Percentiles rank a stretch among this genome's conserved stretches.
These are phyloP conservation scores for Favolaschia claudopus DNA, from an alignment of 768 basidiomycete genomes.

Conservation along the genomic window DNA sequence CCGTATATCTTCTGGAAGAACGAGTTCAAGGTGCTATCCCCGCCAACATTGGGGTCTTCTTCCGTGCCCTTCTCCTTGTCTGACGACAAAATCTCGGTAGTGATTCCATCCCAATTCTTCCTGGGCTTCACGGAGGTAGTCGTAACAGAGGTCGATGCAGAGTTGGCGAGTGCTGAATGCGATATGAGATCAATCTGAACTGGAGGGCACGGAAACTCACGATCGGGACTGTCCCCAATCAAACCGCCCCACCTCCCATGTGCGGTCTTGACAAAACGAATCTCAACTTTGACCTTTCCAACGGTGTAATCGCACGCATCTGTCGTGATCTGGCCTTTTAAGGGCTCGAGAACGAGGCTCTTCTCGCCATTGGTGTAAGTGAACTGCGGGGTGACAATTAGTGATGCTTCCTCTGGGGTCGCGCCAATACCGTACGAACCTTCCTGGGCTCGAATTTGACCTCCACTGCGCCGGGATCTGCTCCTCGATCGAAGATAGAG, in stretches of 20 bases:
- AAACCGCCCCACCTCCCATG: slow-evolving; percentile 78
- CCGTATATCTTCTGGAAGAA: slow-evolving; percentile 94
- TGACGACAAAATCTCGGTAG: slow-evolving; percentile 64
- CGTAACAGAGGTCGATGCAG: slow-evolving; percentile 40
- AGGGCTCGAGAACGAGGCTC: slow-evolving; percentile 74
- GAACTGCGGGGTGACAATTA: slow-evolving; percentile 53
- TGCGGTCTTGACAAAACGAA: slow-evolving; percentile 74
- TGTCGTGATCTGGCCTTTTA: slow-evolving; percentile 83
- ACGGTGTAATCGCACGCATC: slow-evolving; percentile 69
- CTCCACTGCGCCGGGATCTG: slow-evolving; percentile 67
- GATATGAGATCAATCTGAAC: background rate
- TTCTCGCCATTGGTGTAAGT: slow-evolving; percentile 76
- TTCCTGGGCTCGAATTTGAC: slow-evolving; percentile 71
- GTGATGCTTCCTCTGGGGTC: background rate
- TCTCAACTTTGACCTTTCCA: slow-evolving; percentile 88
- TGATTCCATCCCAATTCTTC: slow-evolving; percentile 94
- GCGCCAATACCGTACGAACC: slow-evolving; percentile 44
- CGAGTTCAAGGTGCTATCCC: slow-evolving; percentile 83
- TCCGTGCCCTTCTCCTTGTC: slow-evolving; percentile 76
- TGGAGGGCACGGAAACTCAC: slow-evolving; percentile 49
- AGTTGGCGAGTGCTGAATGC: slow-evolving; percentile 38
- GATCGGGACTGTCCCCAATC: slow-evolving; percentile 78
- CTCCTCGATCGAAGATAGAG: slow-evolving; percentile 82
- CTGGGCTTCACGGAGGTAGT: slow-evolving; percentile 50
- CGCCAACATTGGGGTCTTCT: slow-evolving; percentile 90